Conservation (phyloP, 129 eudicot species). For the Silybum marianum region DNA sequence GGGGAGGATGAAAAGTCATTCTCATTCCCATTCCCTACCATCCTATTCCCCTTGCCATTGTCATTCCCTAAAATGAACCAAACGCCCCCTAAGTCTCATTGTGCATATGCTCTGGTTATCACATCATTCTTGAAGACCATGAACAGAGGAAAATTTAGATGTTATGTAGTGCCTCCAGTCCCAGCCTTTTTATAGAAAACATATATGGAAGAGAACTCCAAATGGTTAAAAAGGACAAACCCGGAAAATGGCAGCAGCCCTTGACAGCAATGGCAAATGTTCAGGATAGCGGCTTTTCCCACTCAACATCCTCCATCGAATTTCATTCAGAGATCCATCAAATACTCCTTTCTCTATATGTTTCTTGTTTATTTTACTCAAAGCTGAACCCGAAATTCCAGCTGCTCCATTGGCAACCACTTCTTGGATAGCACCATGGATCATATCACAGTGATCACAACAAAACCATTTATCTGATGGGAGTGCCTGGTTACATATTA, state of each 20-base stretch:
- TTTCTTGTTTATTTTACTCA: conserved; percentile 44
- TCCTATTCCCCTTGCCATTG: background rate
- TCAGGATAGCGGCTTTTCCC: conserved; percentile 86
- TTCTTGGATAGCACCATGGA: conserved; percentile 64
- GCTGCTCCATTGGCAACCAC: conserved; percentile 57
- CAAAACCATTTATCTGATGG: conserved; percentile 96
- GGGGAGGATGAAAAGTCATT: background rate
- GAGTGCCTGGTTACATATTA: conserved; percentile 59
- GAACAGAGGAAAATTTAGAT: conserved; percentile 1
- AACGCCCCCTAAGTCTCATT: background rate
- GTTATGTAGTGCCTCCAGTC: background rate
- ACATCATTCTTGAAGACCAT: background rate
- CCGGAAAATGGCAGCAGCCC: conserved; percentile 88
- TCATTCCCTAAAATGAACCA: background rate
- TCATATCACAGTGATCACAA: conserved; percentile 67
- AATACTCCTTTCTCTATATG: conserved; percentile 44
- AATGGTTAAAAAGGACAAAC: conserved; percentile 36
- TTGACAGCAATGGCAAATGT: conserved; percentile 71
- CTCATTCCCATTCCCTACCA: background rate
- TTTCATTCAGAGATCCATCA: conserved; percentile 41
- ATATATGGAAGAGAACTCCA: background rate
- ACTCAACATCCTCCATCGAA: conserved; percentile 73
- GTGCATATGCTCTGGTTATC: background rate
- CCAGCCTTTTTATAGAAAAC: background rate
- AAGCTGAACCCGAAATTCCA: conserved; percentile 51